Conservation (phyloP, 768 basidiomycete species). For the Kwoniella mangroviensis region DNA sequence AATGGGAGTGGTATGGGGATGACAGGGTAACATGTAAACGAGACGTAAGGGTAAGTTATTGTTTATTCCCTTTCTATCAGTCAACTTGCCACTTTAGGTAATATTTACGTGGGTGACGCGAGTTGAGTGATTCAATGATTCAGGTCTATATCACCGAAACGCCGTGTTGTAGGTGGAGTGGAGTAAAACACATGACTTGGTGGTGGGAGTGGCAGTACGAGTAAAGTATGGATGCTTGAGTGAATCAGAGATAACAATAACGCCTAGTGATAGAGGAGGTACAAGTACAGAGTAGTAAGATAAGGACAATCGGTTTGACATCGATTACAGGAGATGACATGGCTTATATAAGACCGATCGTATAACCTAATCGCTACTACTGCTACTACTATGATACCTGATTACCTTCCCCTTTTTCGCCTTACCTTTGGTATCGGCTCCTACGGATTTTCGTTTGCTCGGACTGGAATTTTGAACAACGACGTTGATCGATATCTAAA, state of each 20-base stretch:
- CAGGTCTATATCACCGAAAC: conserved; percentile 17
- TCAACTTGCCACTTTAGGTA: background rate
- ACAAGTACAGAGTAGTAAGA: no score
- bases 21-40: background rate
- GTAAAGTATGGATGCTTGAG: no score
- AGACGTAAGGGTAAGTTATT: background rate
- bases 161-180: background rate
- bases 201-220: background rate
- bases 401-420: background rate
- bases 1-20: background rate
- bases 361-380: background rate
- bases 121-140: conserved; percentile 6
- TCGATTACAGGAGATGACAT: background rate
- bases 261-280: no score
- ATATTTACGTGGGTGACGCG: background rate
- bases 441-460: background rate
- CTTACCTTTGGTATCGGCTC: background rate
- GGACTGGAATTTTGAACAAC: conserved; percentile 13
- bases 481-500: conserved; percentile 18
- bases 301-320: background rate
- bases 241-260: no score
- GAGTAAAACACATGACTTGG: conserved; percentile 15
- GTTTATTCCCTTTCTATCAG: background rate
- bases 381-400: background rate
- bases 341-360: background rate